These are phyloP conservation scores for Puccinia coronata DNA, from an alignment of 1,284 basidiomycete species.

Conservation along the genomic window DNA sequence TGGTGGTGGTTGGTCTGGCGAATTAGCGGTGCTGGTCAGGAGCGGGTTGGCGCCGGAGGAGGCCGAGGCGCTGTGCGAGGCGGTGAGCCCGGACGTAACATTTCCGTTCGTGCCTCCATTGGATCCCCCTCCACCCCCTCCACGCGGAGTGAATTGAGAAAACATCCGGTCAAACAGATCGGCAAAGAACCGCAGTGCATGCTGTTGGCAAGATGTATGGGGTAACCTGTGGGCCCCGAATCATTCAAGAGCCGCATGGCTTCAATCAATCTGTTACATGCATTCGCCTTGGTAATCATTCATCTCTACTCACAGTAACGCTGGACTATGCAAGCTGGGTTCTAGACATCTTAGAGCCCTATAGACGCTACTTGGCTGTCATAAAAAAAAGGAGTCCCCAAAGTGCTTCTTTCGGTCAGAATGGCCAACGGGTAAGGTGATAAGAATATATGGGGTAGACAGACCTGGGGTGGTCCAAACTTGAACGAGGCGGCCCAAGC, in stretches of 20 bases:
- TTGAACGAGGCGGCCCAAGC: constrained; percentile 83
- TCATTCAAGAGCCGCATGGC: not conserved
- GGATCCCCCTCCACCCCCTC: not conserved
- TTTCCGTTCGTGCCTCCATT: not conserved
- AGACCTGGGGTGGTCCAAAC: constrained; percentile 66
- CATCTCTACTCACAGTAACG: constrained; percentile 36
- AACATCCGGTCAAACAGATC: constrained; percentile 50
- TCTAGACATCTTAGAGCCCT: constrained; percentile 47
- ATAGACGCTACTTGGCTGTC: constrained; percentile 47
- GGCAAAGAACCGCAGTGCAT: constrained; percentile 48
- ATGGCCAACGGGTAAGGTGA: not conserved
- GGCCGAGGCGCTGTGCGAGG: constrained; percentile 5
- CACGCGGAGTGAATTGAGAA: constrained; percentile 44
- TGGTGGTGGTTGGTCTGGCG: not conserved
- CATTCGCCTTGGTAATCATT: not conserved
- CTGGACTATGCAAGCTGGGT: constrained; percentile 49
- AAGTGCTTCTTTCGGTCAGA: not conserved
- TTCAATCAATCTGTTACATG: not conserved
- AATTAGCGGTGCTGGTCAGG: not conserved
- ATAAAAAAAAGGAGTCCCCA: not conserved
- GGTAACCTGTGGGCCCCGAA: constrained; percentile 21
- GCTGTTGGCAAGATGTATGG: constrained; percentile 49
- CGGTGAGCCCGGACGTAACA: not conserved
- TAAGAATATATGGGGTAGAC: not conserved
- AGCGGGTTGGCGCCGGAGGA: constrained; percentile 6